Percentiles rank a stretch among this genome's conserved stretches.
These are phyloP conservation scores for Pythium phragmiticola DNA, from an alignment of 352 stramenopile genomes.

Conservation along the genomic window DNA sequence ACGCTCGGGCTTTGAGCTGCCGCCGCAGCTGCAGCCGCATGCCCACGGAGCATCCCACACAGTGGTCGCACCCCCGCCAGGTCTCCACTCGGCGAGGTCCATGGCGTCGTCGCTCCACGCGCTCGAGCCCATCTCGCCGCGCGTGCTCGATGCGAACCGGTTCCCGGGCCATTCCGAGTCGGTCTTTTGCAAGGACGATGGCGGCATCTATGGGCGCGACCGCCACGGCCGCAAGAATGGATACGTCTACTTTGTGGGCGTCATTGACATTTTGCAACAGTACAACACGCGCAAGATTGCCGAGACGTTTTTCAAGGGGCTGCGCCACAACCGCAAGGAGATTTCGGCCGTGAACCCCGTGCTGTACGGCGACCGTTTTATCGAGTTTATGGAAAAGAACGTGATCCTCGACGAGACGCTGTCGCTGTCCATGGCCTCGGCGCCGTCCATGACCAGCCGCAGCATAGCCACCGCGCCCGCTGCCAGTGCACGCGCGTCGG, in stretches of 20 bases:
- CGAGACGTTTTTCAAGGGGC: constrained; percentile 88
- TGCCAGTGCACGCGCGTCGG: background rate
- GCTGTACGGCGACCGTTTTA: constrained; percentile 90
- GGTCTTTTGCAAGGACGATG: constrained; percentile 73
- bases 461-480: background rate
- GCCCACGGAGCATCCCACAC: background rate
- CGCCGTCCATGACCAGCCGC: constrained; percentile 5
- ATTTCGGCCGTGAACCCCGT: constrained; percentile 86
- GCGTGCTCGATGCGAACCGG: constrained; percentile 45
- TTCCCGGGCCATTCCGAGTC: constrained; percentile 54
- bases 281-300: constrained; percentile 92
- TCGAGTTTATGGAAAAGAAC: constrained; percentile 87
- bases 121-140: constrained; percentile 43
- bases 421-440: background rate
- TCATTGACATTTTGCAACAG: constrained; percentile 94
- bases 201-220: constrained; percentile 67
- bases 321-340: constrained; percentile 83
- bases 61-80: constrained; percentile 16
- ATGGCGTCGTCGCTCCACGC: constrained; percentile 24
- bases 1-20: constrained; percentile 7
- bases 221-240: constrained; percentile 66
- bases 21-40: constrained; percentile 11
- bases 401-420: constrained; percentile 67
- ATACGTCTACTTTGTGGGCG: constrained; percentile 88
- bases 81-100: constrained; percentile 19